Conservation (phyloP, 1,139 yeast genomes). For the Geotrichum restrictum region DNA sequence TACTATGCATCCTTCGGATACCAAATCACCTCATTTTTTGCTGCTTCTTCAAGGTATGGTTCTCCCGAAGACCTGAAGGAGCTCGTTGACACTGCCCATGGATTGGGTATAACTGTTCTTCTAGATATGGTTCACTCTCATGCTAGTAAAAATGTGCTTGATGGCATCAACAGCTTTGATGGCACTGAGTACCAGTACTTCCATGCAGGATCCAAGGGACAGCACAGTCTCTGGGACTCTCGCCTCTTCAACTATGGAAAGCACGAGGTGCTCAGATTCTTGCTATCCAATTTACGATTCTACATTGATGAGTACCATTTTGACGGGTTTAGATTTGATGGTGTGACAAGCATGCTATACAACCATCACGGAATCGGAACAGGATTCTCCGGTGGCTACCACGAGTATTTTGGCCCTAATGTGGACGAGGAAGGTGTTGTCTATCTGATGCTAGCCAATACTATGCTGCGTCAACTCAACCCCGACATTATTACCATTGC, state of each 20-base stretch:
- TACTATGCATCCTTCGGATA: constrained; percentile 97
- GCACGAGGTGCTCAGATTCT: constrained; percentile 83
- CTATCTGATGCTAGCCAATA: constrained; percentile 87
- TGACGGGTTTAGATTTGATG: constrained; percentile 96
- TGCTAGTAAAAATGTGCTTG: constrained; percentile 89
- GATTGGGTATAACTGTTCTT: constrained; percentile 77
- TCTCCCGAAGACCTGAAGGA: constrained; percentile 92
- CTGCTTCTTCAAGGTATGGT: constrained; percentile 83
- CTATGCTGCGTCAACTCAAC: constrained; percentile 55
- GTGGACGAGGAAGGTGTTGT: constrained; percentile 86
- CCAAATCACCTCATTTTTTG: constrained; percentile 90
- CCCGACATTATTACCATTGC: constrained; percentile 77
- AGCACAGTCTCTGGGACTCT: constrained; percentile 92
- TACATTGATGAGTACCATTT: constrained; percentile 79
- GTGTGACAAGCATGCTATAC: constrained; percentile 91
- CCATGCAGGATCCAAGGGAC: constrained; percentile 82
- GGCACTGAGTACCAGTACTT: constrained; percentile 95
- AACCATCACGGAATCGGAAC: constrained; percentile 87
- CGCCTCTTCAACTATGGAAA: constrained; percentile 85
- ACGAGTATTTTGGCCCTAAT: constrained; percentile 77
- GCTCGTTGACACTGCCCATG: constrained; percentile 86
- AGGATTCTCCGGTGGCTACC: constrained; percentile 86
- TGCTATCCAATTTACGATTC: constrained; percentile 78
- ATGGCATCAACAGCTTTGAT: constrained; percentile 88
- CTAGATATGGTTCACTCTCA: constrained; percentile 95